These are phyloP conservation scores for Effrenium voratum DNA, from an alignment of 73 alveolate species.

Conservation along the genomic window DNA sequence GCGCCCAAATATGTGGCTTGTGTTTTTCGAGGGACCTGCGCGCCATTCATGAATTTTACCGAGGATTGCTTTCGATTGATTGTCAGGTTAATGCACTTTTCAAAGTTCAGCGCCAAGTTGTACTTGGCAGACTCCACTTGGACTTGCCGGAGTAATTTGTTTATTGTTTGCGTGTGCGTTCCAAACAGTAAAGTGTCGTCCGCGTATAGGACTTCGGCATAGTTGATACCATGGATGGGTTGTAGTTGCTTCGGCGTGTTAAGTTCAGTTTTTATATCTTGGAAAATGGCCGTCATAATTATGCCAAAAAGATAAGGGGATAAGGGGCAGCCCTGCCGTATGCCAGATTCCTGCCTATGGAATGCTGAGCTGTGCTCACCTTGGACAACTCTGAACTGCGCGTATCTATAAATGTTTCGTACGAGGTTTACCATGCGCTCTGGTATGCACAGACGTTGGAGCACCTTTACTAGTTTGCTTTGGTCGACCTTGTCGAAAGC, in stretches of 20 bases:
- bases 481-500: constrained; percentile 12
- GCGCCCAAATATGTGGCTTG: constrained; percentile 21
- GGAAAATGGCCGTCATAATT: too few species aligned
- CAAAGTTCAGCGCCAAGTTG: background rate
- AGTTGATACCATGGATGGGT: background rate
- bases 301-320: background rate
- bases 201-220: background rate
- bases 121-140: background rate
- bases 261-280: background rate
- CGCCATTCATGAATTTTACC: background rate
- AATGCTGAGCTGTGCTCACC: background rate
- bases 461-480: background rate
- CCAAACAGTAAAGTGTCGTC: background rate
- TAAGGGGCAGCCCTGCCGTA: background rate
- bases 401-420: background rate
- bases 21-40: background rate
- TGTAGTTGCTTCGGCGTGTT: constrained; percentile 10
- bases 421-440: background rate
- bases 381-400: background rate
- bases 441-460: background rate
- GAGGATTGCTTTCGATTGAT: background rate
- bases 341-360: background rate
- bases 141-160: background rate
- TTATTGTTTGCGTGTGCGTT: background rate
- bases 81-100: constrained; percentile 1